A percentile compares a stretch with the other conserved stretches of the same genome.
Conservation (phyloP, 129 eudicot genomes). For the Tanacetum coccineum region DNA sequence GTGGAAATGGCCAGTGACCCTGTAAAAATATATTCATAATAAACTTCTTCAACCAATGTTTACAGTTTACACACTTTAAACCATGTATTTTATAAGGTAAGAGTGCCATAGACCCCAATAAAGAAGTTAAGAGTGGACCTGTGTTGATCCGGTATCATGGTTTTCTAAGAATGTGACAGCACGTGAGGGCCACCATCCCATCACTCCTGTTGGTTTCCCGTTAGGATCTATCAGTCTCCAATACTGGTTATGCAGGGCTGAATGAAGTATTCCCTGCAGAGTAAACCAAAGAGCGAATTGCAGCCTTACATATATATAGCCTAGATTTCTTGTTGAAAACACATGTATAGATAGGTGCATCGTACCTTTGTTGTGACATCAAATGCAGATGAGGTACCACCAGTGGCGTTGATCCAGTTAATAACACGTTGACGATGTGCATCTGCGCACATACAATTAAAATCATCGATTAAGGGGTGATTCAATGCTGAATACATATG, state of each 20-base stretch:
- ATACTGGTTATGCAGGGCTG: conserved; percentile 58
- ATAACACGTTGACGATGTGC: conserved; percentile 70
- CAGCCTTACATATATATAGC: too few species aligned
- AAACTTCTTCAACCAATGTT: conserved; percentile 3
- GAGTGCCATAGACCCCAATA: conserved; percentile 2
- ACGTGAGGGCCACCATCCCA: conserved; percentile 92
- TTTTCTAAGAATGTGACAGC: conserved; percentile 71
- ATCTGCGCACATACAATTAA: conserved; percentile 32
- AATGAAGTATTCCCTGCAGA: conserved; percentile 62
- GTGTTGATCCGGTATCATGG: conserved; percentile 79
- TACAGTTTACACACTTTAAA: conserved; percentile 1
- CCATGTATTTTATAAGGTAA: not conserved
- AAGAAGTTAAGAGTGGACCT: conserved; percentile 34
- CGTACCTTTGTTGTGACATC: conserved; percentile 67
- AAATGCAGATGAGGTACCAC: conserved; percentile 65
- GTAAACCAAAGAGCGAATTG: not conserved
- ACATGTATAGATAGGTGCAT: not conserved
- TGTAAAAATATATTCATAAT: conserved; percentile 21
- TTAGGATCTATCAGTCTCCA: conserved; percentile 67
- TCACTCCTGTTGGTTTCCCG: conserved; percentile 68
- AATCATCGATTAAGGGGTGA: conserved; percentile 11
- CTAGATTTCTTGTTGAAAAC: not conserved
- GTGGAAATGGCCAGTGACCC: conserved; percentile 76
- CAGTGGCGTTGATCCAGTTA: conserved; percentile 74
- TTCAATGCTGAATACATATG: not conserved